Evolutionary conservation across 2,329 filamentous ascomycete species (phyloP).

Genomic region (Cladophialophora yegresii): DNA sequence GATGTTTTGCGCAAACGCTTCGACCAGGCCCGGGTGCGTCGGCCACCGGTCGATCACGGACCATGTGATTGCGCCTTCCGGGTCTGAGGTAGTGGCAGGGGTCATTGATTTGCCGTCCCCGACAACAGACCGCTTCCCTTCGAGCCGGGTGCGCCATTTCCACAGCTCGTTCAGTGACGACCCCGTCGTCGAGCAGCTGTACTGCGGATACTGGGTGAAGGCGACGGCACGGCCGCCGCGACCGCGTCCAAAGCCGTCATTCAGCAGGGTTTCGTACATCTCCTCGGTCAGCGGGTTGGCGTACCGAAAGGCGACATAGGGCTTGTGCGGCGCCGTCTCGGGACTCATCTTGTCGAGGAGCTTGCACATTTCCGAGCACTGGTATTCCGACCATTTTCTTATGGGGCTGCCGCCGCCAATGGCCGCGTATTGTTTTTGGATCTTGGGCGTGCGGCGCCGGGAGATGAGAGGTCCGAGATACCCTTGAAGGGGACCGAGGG

Average conservation of each 20-base stretch:
- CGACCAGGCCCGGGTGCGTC: conserved; percentile 82
- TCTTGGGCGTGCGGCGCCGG: conserved; percentile 86
- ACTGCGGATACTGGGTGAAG: conserved; percentile 98
- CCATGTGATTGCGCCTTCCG: conserved; percentile 79
- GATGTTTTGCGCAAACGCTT: conserved; percentile 91
- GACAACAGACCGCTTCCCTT: conserved; percentile 67
- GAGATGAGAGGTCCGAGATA: conserved; percentile 90
- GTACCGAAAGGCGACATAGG: conserved; percentile 96
- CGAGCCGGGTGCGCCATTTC: conserved; percentile 87
- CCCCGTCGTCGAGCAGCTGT: conserved; percentile 95
- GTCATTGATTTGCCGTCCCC: conserved; percentile 42
- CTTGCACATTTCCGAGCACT: conserved; percentile 95
- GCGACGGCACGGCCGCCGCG: conserved; percentile 91
- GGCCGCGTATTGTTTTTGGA: conserved; percentile 89
- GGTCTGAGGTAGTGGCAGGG: conserved; percentile 39
- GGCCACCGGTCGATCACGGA: conserved; percentile 99
- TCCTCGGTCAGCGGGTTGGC: conserved; percentile 90
- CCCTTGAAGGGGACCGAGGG: conserved; percentile 85
- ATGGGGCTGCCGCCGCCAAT: conserved; percentile 99
- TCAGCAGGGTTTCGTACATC: conserved; percentile 80
- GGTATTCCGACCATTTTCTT: conserved; percentile 95
- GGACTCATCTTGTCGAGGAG: conserved; percentile 87
- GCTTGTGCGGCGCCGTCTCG: conserved; percentile 92
- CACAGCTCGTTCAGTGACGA: conserved; percentile 95
- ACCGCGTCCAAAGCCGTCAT: conserved; percentile 86